Percentiles rank a stretch among this genome's conserved stretches.
These are phyloP conservation scores for Arbutus unedo DNA, from an alignment of 148 eudicot species.

Conservation along the genomic window DNA sequence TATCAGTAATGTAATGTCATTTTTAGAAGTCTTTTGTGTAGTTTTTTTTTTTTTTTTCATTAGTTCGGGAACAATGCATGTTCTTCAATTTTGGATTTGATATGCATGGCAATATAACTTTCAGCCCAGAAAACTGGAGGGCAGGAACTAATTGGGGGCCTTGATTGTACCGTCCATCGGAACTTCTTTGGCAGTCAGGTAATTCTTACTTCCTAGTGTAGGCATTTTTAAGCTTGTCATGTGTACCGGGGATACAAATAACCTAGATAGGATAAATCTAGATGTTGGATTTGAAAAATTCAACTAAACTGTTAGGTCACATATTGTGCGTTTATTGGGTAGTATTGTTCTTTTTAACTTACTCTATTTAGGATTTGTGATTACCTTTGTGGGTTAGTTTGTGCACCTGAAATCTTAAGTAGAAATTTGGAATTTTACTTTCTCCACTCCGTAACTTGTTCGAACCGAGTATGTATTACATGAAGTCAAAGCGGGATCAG, in stretches of 20 bases:
- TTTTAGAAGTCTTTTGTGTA: neutral
- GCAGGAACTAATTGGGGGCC: constrained; percentile 90
- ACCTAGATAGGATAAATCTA: neutral
- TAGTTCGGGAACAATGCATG: neutral
- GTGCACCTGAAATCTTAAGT: neutral
- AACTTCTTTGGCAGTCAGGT: constrained; percentile 99
- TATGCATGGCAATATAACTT: constrained; percentile 17
- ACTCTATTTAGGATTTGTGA: neutral
- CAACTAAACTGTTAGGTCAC: neutral
- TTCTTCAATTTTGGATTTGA: neutral
- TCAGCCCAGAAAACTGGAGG: constrained; percentile 96
- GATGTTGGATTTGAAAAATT: constrained; percentile 1
- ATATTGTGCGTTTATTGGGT: neutral
- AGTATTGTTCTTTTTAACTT: neutral
- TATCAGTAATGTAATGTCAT: neutral
- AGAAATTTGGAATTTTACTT: neutral
- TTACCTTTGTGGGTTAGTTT: neutral
- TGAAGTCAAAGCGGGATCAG: neutral
- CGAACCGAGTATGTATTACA: neutral
- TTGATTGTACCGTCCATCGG: constrained; percentile 88
- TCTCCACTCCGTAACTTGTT: neutral
- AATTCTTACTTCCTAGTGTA: constrained; percentile 14
- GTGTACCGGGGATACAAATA: neutral
- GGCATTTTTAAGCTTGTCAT: neutral
- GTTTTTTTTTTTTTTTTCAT: neutral